These are phyloP conservation scores for Marsdenia floribunda DNA, from an alignment of 257 asterid genomes.

Conservation along the genomic window DNA sequence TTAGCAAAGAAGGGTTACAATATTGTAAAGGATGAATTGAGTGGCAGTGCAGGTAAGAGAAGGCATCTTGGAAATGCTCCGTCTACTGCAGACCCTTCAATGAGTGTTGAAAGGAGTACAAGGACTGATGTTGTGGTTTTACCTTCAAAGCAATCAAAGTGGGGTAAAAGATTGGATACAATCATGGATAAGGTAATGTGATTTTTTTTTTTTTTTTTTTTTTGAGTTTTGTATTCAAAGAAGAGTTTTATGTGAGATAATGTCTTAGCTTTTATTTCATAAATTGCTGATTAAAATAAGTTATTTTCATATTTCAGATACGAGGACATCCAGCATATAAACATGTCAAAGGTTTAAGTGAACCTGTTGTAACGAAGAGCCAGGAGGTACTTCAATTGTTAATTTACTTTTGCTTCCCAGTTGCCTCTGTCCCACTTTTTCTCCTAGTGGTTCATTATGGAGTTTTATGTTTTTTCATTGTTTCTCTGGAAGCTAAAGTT, in stretches of 20 bases:
- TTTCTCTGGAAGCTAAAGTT: not conserved
- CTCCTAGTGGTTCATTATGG: not conserved
- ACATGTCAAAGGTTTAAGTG: constrained; percentile 62
- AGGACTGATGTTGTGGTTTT: constrained; percentile 71
- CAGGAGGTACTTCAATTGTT: constrained; percentile 60
- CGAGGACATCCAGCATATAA: constrained; percentile 66
- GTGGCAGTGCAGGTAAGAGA: constrained; percentile 75
- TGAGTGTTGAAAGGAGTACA: constrained; percentile 60
- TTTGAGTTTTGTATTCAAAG: not conserved
- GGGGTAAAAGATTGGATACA: constrained; percentile 83
- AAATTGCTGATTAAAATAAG: not conserved
- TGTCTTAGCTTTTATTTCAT: constrained; percentile 3
- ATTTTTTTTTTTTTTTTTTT: no score
- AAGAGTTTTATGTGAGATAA: not conserved
- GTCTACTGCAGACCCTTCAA: constrained; percentile 39
- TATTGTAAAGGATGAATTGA: constrained; percentile 72
- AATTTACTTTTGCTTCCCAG: not conserved
- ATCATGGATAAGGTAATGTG: constrained; percentile 67
- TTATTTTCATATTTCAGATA: constrained; percentile 40
- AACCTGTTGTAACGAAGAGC: constrained; percentile 75
- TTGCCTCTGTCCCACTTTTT: not conserved
- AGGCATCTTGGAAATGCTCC: constrained; percentile 66
- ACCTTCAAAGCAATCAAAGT: constrained; percentile 63
- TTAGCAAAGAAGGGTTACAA: constrained; percentile 70
- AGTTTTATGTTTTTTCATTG: no score